These are phyloP conservation scores for Colletotrichum sp. DNA, from an alignment of 2,329 filamentous ascomycete species.

Conservation along the genomic window DNA sequence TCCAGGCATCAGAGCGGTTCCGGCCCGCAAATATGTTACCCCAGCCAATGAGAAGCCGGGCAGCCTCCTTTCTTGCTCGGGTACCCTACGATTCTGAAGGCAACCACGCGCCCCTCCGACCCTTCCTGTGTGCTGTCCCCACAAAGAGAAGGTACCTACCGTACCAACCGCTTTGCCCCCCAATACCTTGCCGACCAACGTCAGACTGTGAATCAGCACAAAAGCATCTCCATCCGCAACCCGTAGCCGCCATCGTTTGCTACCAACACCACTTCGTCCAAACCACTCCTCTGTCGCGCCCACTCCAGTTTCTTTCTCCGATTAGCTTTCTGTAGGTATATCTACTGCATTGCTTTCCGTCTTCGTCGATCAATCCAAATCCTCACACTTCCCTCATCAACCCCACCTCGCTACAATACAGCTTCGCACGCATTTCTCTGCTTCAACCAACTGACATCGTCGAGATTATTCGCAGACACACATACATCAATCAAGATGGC, in stretches of 20 bases:
- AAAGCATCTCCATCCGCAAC: neutral
- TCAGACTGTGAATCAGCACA: neutral
- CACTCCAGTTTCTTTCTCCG: neutral
- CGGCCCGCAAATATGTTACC: neutral
- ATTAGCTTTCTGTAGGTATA: neutral
- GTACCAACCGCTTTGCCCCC: neutral
- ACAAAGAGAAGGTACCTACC: neutral
- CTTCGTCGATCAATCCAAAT: neutral
- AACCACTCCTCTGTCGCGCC: neutral
- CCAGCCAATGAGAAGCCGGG: neutral
- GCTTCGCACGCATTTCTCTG: neutral
- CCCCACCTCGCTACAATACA: neutral
- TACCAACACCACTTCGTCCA: neutral
- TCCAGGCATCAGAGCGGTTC: constrained; percentile 2
- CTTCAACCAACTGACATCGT: neutral
- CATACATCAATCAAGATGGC: constrained; percentile 35
- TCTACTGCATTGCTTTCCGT: neutral
- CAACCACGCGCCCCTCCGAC: neutral
- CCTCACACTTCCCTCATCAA: neutral
- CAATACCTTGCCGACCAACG: neutral
- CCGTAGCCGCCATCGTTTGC: neutral
- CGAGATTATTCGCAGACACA: neutral
- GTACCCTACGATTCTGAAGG: neutral
- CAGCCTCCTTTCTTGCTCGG: neutral
- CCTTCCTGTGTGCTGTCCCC: neutral